Percentiles rank a stretch among this genome's conserved stretches.
Conservation (phyloP, 2,329 filamentous ascomycete species). For the Phialophora chinensis region DNA sequence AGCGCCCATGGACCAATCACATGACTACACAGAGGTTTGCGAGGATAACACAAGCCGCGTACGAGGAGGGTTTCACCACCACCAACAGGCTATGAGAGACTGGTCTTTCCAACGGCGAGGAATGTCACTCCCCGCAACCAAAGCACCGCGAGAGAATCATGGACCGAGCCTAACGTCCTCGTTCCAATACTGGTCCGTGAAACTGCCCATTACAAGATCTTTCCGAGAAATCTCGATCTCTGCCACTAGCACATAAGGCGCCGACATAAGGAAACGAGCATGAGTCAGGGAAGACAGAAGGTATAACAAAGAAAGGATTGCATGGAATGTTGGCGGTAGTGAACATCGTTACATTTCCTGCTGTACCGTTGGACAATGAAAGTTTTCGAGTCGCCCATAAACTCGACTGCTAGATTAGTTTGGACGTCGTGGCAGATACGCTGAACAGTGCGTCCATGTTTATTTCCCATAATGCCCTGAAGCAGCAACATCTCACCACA, state of each 20-base stretch:
- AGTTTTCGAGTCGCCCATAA: not conserved
- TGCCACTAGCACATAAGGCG: too few relatives aligned
- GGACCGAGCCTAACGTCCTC: too few relatives aligned
- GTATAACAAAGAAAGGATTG: not conserved
- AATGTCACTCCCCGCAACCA: too few relatives aligned
- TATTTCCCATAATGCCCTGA: not conserved
- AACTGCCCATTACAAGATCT: too few relatives aligned
- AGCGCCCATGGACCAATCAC: not conserved
- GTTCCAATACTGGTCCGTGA: too few relatives aligned
- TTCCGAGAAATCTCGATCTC: too few relatives aligned
- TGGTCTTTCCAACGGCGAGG: too few relatives aligned
- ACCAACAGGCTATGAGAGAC: too few relatives aligned
- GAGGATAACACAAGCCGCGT: not conserved
- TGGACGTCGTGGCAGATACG: not conserved
- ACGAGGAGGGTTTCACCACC: too few relatives aligned
- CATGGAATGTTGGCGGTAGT: not conserved
- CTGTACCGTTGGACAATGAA: not conserved
- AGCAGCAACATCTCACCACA: not conserved
- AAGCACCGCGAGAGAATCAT: too few relatives aligned
- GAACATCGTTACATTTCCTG: not conserved
- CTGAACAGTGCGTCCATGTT: too few relatives aligned
- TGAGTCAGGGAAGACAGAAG: not conserved
- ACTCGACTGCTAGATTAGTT: not conserved
- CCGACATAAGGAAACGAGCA: too few relatives aligned
- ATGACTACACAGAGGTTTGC: not conserved